Percentiles rank a stretch among this genome's conserved stretches.
These are phyloP conservation scores for Oryza glumipatula DNA, from an alignment of 176 grass and related monocot species.

Conservation along the genomic window DNA sequence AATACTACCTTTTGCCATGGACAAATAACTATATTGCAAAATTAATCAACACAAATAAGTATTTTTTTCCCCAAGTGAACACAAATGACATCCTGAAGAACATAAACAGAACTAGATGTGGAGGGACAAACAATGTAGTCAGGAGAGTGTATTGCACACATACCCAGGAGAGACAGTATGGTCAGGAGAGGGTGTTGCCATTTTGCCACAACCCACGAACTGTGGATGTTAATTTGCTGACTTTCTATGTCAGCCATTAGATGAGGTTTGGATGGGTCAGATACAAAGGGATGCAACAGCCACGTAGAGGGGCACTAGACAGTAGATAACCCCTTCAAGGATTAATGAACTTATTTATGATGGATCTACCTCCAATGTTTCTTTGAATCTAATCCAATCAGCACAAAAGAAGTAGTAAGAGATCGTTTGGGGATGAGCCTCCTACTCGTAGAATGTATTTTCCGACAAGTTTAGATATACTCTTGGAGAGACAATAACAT, in stretches of 20 bases:
- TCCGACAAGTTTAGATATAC: too few species aligned
- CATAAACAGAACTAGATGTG: background rate
- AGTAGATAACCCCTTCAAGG: background rate
- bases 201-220: background rate
- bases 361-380: background rate
- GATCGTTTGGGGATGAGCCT: too few species aligned
- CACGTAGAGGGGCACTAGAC: background rate
- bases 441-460: too few species aligned
- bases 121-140: background rate
- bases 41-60: slow-evolving; percentile 21
- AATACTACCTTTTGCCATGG: background rate
- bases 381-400: slow-evolving; percentile 7
- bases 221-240: background rate
- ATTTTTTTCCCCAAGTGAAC: background rate
- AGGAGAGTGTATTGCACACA: background rate
- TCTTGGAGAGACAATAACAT: too few species aligned
- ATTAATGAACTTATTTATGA: background rate
- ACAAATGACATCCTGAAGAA: slow-evolving; percentile 3
- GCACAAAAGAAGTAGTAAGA: too few species aligned
- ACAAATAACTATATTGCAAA: slow-evolving; percentile 10
- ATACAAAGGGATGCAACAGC: background rate
- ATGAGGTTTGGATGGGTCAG: background rate
- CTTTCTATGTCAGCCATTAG: background rate
- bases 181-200: too few species aligned
- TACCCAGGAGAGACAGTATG: too few species aligned